A percentile compares a stretch with the other conserved stretches of the same genome.
Conservation (phyloP, 2,329 filamentous ascomycete species). For the Paecilomyces fulvus region DNA sequence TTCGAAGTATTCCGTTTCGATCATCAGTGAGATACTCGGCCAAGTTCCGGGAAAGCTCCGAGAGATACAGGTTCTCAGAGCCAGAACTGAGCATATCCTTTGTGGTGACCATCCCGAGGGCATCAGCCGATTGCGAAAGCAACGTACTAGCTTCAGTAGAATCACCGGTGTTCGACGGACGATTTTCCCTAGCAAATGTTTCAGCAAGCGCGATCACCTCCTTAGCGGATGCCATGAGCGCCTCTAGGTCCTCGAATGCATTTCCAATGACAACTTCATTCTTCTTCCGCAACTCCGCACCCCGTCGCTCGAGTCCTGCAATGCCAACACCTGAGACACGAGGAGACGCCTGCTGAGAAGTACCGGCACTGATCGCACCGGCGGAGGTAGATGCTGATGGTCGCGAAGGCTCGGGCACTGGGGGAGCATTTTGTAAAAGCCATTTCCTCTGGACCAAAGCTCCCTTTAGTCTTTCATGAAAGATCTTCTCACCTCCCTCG, state of each 20-base stretch:
- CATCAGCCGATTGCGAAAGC: constrained; percentile 71
- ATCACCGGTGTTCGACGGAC: constrained; percentile 48
- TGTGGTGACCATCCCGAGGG: constrained; percentile 83
- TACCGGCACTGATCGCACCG: constrained; percentile 14
- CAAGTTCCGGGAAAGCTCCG: constrained; percentile 73
- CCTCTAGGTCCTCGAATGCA: constrained; percentile 92
- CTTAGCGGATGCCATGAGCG: constrained; percentile 94
- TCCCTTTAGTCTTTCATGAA: constrained; percentile 79
- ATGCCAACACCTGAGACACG: constrained; percentile 68
- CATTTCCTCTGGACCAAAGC: constrained; percentile 91
- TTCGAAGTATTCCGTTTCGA: constrained; percentile 64
- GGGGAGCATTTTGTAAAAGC: constrained; percentile 83
- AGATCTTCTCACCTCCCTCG: constrained; percentile 77
- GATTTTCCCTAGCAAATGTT: constrained; percentile 64
- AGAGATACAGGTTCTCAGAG: constrained; percentile 78
- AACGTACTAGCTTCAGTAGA: constrained; percentile 64
- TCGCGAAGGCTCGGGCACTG: constrained; percentile 58
- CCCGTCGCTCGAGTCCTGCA: constrained; percentile 80
- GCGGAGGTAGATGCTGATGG: constrained; percentile 23
- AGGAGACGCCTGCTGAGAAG: constrained; percentile 15
- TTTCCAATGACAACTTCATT: constrained; percentile 88
- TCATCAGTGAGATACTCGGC: constrained; percentile 89
- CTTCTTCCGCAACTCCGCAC: constrained; percentile 76
- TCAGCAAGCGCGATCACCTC: constrained; percentile 92
- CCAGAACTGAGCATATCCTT: constrained; percentile 85